Evolutionary conservation across 164 flowering plant genomes (phyloP).

Genomic region (Magnolia kwangsiensis): DNA sequence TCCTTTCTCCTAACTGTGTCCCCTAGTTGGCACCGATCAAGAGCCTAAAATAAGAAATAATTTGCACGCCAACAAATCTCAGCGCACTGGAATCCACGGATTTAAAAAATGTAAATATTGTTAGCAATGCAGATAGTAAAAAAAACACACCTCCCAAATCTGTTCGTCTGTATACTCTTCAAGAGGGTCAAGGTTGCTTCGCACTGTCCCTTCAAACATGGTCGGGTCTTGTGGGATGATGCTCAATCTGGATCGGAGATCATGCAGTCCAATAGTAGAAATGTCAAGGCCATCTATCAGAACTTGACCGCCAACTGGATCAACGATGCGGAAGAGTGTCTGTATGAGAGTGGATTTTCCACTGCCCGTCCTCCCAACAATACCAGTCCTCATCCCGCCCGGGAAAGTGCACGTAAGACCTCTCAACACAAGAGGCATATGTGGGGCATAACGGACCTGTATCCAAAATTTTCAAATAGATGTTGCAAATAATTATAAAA

Average conservation of each 20-base stretch:
- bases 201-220: constrained; percentile 41
- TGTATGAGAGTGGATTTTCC: constrained; percentile 45
- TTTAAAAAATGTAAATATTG: not conserved
- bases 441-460: constrained; percentile 43
- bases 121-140: not conserved
- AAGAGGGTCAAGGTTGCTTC: constrained; percentile 39
- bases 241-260: constrained; percentile 38
- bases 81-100: not conserved
- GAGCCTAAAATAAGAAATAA: constrained; percentile 29
- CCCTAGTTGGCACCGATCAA: constrained; percentile 41
- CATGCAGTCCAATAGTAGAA: constrained; percentile 39
- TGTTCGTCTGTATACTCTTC: constrained; percentile 38
- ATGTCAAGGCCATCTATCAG: constrained; percentile 37
- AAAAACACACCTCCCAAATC: constrained; percentile 36
- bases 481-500: not conserved
- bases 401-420: constrained; percentile 35
- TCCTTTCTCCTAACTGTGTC: constrained; percentile 35
- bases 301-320: constrained; percentile 37
- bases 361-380: constrained; percentile 46
- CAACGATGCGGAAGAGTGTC: constrained; percentile 38
- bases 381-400: constrained; percentile 36
- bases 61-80: not conserved
- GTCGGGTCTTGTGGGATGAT: constrained; percentile 49
- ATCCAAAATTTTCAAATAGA: not conserved
- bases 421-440: constrained; percentile 35